phyloP scores from a whole-genome alignment of 2,329 filamentous ascomycete genomes.

The Paradendryphiella salina region DNA sequence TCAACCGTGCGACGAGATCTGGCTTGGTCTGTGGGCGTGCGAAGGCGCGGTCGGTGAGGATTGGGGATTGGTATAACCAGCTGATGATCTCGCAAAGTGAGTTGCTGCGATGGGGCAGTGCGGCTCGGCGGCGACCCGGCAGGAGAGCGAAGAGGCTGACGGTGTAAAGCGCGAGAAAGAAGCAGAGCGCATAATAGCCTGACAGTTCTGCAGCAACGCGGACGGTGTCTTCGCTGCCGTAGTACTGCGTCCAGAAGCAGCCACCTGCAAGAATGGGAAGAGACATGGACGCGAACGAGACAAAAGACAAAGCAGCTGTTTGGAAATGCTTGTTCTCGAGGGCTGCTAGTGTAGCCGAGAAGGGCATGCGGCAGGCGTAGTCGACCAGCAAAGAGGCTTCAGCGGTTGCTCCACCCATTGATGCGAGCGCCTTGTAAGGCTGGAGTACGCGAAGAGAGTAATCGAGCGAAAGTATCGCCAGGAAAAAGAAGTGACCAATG shows the following conservation, averaged over 20 bases:
- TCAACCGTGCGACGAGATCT: constrained; percentile 70
- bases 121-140: constrained; percentile 62
- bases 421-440: constrained; percentile 68
- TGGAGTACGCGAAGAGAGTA: constrained; percentile 66
- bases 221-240: constrained; percentile 40
- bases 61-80: constrained; percentile 72
- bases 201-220: constrained; percentile 71
- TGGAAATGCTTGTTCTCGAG: constrained; percentile 65
- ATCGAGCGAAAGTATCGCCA: constrained; percentile 69
- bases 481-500: constrained; percentile 67
- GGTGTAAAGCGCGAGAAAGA: constrained; percentile 71
- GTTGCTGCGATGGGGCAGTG: constrained; percentile 72
- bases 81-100: constrained; percentile 76
- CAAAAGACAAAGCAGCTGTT: constrained; percentile 63
- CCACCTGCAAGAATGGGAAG: constrained; percentile 71
- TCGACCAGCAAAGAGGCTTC: constrained; percentile 68
- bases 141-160: constrained; percentile 62
- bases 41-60: constrained; percentile 74
- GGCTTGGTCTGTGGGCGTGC: constrained; percentile 66
- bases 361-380: constrained; percentile 68
- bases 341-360: constrained; percentile 63
- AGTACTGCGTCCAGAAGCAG: constrained; percentile 73
- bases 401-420: constrained; percentile 62
- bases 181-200: constrained; percentile 72
- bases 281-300: constrained; percentile 62